phyloP scores from a whole-genome alignment of 371 early-diverging fungal species.

The Mucor ambiguus region DNA sequence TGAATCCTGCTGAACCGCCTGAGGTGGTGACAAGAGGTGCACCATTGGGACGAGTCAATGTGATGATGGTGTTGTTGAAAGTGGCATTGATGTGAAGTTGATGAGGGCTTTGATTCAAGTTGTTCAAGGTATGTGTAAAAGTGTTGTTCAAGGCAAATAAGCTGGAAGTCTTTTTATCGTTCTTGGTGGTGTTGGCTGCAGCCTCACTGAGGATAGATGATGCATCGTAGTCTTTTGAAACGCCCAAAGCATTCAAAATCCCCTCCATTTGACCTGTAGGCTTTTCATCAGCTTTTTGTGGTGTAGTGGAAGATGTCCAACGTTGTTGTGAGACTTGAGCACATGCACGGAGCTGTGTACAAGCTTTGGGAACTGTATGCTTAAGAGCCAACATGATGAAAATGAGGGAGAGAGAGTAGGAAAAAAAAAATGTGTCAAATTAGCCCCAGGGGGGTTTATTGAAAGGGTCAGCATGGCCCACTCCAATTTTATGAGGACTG shows the following conservation, averaged over 20 bases:
- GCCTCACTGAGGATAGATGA: constrained; percentile 5
- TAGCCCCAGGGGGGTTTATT: constrained; percentile 4
- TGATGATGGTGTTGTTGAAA: constrained; percentile 89
- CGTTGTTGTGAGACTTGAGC: constrained; percentile 19
- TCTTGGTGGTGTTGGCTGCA: not conserved
- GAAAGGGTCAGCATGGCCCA: not conserved
- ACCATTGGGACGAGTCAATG: constrained; percentile 78
- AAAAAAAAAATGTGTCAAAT: constrained; percentile 3
- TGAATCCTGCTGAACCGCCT: constrained; percentile 87
- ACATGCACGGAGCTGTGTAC: constrained; percentile 15
- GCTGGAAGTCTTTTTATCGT: not conserved
- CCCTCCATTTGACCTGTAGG: constrained; percentile 26
- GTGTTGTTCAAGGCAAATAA: not conserved
- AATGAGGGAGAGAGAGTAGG: not conserved
- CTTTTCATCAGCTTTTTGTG: constrained; percentile 10
- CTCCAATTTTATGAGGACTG: not conserved
- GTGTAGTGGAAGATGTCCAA: constrained; percentile 2
- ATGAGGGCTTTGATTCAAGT: constrained; percentile 35
- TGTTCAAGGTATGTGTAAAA: constrained; percentile 18
- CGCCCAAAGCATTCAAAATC: constrained; percentile 21
- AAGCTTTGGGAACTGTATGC: constrained; percentile 18
- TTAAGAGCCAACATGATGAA: constrained; percentile 25
- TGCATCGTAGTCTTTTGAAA: constrained; percentile 1
- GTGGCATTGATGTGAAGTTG: constrained; percentile 80
- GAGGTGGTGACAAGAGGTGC: constrained; percentile 72